phyloP scores from a whole-genome alignment of 345 rosid species.

The Eucalyptus curtisii region DNA sequence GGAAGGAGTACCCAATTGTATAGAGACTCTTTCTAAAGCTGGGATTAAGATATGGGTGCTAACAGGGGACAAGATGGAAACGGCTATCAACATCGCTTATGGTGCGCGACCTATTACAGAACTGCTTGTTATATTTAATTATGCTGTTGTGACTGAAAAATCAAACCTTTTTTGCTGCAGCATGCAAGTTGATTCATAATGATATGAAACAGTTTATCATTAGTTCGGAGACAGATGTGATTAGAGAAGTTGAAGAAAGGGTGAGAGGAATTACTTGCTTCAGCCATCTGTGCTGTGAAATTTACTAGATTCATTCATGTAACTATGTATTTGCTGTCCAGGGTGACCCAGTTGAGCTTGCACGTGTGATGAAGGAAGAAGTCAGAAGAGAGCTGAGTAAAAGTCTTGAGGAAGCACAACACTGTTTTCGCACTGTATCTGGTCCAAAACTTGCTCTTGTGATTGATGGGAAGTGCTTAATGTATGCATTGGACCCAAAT shows the following conservation, averaged over 20 bases:
- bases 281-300: not conserved
- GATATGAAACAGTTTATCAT: slow-evolving; percentile 92
- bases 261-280: slow-evolving; percentile 24
- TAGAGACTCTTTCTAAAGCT: slow-evolving; percentile 94
- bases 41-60: slow-evolving; percentile 99
- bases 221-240: slow-evolving; percentile 87
- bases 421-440: slow-evolving; percentile 29
- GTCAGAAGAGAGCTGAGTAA: slow-evolving; percentile 63
- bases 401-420: slow-evolving; percentile 83
- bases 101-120: slow-evolving; percentile 28
- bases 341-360: slow-evolving; percentile 97
- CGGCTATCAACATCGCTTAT: slow-evolving; percentile 97
- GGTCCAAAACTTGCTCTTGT: slow-evolving; percentile 84
- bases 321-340: slow-evolving; percentile 5
- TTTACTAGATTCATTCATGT: not conserved
- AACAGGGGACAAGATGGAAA: slow-evolving; percentile 99
- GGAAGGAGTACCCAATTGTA: slow-evolving; percentile 96
- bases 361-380: slow-evolving; percentile 77
- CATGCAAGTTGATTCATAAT: slow-evolving; percentile 95
- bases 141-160: not conserved
- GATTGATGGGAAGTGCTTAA: slow-evolving; percentile 96
- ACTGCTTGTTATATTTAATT: not conserved
- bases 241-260: slow-evolving; percentile 83
- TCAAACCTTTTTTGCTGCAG: slow-evolving; percentile 33
- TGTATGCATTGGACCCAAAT: slow-evolving; percentile 89